phyloP scores from a whole-genome alignment of 176 grass and related monocot species.

The sorghum (Sorghum bicolor) region Sorghum_bicolor_NCBIv3 NC_012879.2:1133001-1133500 shows the following conservation, averaged over 20 bases:
- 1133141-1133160: conserved; percentile 4
- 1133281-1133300: neutral
- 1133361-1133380: conserved; percentile 74
- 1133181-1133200: neutral
- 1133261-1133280: conserved; percentile 14
- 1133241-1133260: neutral
- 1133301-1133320: neutral
- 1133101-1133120: neutral
- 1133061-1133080: neutral
- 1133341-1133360: conserved; percentile 55
- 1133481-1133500: conserved; percentile 97
- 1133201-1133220: neutral
- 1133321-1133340: neutral
- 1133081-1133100: neutral
- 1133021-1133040: conserved; percentile 13
- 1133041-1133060: neutral
- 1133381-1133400: conserved; percentile 57
- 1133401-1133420: conserved; percentile 53
- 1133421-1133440: conserved; percentile 53
- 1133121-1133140: neutral
- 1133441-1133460: conserved; percentile 87
- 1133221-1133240: neutral
- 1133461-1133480: conserved; percentile 82
- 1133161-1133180: neutral
- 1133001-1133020: neutral